Evolutionary conservation across 2,329 filamentous ascomycete species (phyloP).

Genomic region (Calonectria pteridis): DNA sequence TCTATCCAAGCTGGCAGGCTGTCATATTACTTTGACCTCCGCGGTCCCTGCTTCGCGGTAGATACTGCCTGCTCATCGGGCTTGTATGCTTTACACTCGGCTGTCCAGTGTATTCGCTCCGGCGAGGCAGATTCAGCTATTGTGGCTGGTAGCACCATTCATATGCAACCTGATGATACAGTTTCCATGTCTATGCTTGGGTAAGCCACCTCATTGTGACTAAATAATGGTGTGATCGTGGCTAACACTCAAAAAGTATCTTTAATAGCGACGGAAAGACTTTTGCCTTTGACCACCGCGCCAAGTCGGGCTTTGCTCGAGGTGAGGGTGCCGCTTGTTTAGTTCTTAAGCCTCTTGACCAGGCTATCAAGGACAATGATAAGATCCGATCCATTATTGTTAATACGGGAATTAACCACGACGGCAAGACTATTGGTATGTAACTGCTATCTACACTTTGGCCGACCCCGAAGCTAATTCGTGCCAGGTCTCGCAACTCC

Average conservation of each 20-base stretch:
- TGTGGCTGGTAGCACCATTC: constrained; percentile 49
- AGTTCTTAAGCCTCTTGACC: constrained; percentile 34
- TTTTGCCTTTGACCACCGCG: constrained; percentile 27
- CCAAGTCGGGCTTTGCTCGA: constrained; percentile 32
- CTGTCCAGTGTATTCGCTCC: constrained; percentile 44
- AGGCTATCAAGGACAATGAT: constrained; percentile 32
- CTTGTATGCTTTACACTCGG: constrained; percentile 49
- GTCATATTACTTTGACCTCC: constrained; percentile 50
- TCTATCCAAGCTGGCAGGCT: constrained; percentile 63
- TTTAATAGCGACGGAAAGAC: constrained; percentile 30
- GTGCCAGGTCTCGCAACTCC: constrained; percentile 65
- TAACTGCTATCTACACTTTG: neutral
- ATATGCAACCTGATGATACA: constrained; percentile 35
- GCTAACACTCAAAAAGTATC: constrained; percentile 7
- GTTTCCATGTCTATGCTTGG: constrained; percentile 48
- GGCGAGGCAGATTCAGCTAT: constrained; percentile 53
- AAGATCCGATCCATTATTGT: constrained; percentile 31
- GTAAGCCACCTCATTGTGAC: constrained; percentile 22
- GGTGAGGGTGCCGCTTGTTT: constrained; percentile 30
- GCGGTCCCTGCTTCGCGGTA: constrained; percentile 51
- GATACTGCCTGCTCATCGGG: constrained; percentile 53
- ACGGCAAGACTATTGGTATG: constrained; percentile 31
- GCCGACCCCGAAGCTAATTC: neutral
- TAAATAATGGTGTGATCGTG: no score
- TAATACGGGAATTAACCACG: constrained; percentile 29